A percentile compares a stretch with the other conserved stretches of the same genome.
Conservation (phyloP, 2,329 filamentous ascomycete genomes). For the Coleophoma eucalyptorum region DNA sequence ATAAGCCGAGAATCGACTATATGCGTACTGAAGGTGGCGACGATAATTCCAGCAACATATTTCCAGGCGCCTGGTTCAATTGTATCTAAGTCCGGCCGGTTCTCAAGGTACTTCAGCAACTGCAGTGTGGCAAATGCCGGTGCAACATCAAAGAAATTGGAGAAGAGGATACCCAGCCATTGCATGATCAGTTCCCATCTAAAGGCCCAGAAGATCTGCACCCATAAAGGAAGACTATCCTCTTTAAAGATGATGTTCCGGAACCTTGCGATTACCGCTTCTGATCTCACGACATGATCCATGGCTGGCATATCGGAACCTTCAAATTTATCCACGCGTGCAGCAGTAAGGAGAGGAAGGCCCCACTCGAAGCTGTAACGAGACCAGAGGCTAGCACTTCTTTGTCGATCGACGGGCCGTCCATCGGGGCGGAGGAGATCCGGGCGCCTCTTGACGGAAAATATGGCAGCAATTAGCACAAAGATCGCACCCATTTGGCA, state of each 20-base stretch:
- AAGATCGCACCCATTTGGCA: conserved; percentile 10
- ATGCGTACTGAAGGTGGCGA: conserved; percentile 8
- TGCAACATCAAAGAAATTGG: conserved; percentile 9
- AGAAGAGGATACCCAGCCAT: conserved; percentile 24
- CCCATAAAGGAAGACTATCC: conserved; percentile 48
- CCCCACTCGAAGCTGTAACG: conserved; percentile 66
- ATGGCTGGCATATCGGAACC: conserved; percentile 58
- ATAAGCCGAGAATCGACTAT: conserved; percentile 14
- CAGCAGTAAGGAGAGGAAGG: conserved; percentile 46
- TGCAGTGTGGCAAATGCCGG: conserved; percentile 14
- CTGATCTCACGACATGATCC: conserved; percentile 46
- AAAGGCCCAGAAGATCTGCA: conserved; percentile 52
- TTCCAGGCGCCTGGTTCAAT: conserved; percentile 13
- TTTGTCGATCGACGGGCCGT: conserved; percentile 58
- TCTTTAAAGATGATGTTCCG: conserved; percentile 35
- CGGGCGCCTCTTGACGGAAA: conserved; percentile 57
- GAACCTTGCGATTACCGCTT: conserved; percentile 45
- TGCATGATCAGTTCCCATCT: conserved; percentile 50
- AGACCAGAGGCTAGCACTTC: conserved; percentile 53
- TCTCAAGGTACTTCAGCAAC: conserved; percentile 15
- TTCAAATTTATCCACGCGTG: conserved; percentile 55
- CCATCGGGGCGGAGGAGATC: conserved; percentile 54
- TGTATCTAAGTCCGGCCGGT: conserved; percentile 5
- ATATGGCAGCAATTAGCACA: conserved; percentile 6
- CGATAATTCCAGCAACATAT: conserved; percentile 11